A percentile compares a stretch with the other conserved stretches of the same genome.
These are phyloP conservation scores for Epichloe glyceriae DNA, from an alignment of 2,329 filamentous ascomycete genomes.

Conservation along the genomic window DNA sequence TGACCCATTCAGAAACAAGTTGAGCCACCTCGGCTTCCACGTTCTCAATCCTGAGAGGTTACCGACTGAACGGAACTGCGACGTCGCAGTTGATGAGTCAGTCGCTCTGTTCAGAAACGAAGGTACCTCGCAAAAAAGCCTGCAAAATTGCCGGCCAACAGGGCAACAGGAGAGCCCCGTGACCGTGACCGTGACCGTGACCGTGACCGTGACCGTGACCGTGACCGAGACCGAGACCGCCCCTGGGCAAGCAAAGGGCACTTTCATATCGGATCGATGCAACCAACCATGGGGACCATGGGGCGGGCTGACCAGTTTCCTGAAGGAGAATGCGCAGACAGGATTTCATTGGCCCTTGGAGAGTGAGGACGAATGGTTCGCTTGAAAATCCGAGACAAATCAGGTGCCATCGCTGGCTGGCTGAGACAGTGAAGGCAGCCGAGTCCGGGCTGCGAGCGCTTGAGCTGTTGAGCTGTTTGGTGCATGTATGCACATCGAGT, in stretches of 20 bases:
- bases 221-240: no score
- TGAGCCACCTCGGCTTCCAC: background rate
- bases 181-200: no score
- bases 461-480: no score
- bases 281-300: no score
- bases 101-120: background rate
- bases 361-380: background rate
- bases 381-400: background rate
- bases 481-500: no score
- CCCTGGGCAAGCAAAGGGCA: no score
- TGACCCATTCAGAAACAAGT: background rate
- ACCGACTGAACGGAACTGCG: constrained; percentile 7
- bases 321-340: background rate
- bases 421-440: no score
- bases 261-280: no score
- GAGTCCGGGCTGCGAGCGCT: no score
- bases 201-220: no score
- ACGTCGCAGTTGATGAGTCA: background rate
- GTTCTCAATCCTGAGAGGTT: constrained; percentile 4
- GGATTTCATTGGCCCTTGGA: background rate
- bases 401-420: no score
- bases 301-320: no score
- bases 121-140: background rate
- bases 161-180: background rate
- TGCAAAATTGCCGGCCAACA: background rate